A percentile compares a stretch with the other conserved stretches of the same genome.
These are phyloP conservation scores for Vaccinium myrtillus DNA, from an alignment of 148 eudicot genomes.

Conservation along the genomic window DNA sequence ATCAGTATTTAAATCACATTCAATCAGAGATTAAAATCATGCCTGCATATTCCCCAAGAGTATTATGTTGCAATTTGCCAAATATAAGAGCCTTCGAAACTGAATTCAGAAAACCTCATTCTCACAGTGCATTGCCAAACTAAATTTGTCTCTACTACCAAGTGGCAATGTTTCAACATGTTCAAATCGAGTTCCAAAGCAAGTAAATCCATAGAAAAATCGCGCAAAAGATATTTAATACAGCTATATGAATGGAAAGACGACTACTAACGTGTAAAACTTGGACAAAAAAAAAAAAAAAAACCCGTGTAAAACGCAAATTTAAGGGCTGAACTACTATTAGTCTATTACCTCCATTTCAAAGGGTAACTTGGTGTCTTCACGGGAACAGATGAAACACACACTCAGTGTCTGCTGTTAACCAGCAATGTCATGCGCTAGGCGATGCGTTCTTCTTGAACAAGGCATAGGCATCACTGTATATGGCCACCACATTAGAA, in stretches of 20 bases:
- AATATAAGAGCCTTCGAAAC: neutral
- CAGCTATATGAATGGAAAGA: neutral
- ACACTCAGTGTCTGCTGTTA: neutral
- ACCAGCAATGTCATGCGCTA: conserved; percentile 16
- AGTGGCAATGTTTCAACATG: neutral
- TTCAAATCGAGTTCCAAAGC: neutral
- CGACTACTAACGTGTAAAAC: neutral
- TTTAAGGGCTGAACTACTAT: neutral
- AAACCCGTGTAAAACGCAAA: neutral
- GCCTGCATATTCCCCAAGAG: neutral
- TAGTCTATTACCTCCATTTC: neutral
- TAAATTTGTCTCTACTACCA: too few relatives aligned
- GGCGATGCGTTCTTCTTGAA: conserved; percentile 43
- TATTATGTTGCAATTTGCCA: neutral
- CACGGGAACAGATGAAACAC: conserved; percentile 1
- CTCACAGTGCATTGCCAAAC: too few relatives aligned
- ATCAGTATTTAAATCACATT: neutral
- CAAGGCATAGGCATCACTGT: conserved; percentile 72
- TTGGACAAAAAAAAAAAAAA: too few relatives aligned
- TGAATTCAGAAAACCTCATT: neutral
- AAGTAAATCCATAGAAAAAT: neutral
- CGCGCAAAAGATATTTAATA: neutral
- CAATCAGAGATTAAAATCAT: neutral
- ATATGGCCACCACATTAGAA: conserved; percentile 71
- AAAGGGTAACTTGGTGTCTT: neutral